Base-by-base conservation (phyloP, 2,329 filamentous ascomycete genomes). In the Fusarium chlamydosporum region DNA sequence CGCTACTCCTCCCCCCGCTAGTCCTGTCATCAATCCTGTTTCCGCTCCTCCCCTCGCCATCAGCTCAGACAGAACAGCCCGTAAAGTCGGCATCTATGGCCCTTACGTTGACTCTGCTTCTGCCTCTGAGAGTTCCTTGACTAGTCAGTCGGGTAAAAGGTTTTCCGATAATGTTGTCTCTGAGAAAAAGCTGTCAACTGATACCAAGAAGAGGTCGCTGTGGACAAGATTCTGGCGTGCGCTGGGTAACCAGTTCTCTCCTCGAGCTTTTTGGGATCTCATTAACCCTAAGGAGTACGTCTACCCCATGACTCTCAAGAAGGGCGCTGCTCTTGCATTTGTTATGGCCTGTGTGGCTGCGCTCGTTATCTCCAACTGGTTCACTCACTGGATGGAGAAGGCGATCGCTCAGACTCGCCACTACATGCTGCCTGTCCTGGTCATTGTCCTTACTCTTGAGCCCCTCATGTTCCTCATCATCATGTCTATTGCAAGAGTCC, bases 401-500 rank as follows among this genome's bases (percentile, higher is more conserved):
- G 55, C 55, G 2, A 56, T 58, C 9, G 38, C 55, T 16, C 55
- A 58, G 2, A 58, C 55, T 16, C 50, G 50, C 0, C 31, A 50
- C 7, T 58, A 58, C 16, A 58, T 58, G 50, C 4, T 58, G 0
- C 50, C 55, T 18, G 55, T 58, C 10, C 31, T 58, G 2, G 50
- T 58, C 3, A 58, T 58, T 11, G 55, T 58, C 2, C 55, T 58
- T 6, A 58, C 55, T 4, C 38, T 58, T 6, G 55, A 58, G 8
- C 55, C 55, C 12, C 56, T 56, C 3, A 59, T 59, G 51, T 59
- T 56, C n/a, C 51, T 59, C 23, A 59, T 56, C 10, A 59, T 59
- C 4, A 7, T 59, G 3, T 56, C 52, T 4, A 59, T 59, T 29
- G 56, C 56, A 0, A 35, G 56, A 2, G 52, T 59, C 3, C 56